Evolutionary conservation across 1,284 basidiomycete species (phyloP).

Genomic region (Ustilago trichophora): DNA sequence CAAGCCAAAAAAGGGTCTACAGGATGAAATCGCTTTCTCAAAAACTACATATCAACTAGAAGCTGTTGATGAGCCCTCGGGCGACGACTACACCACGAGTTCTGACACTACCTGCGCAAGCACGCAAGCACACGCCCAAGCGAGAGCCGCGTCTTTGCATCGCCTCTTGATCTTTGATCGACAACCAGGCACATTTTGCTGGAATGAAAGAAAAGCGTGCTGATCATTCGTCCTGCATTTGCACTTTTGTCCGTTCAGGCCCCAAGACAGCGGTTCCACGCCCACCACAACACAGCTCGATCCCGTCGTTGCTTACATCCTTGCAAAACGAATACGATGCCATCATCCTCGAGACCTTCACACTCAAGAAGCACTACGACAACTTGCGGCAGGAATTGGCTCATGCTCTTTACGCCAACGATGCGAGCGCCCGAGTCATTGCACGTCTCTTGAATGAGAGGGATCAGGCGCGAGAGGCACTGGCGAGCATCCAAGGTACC

Average conservation of each 20-base stretch:
- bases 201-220: no score
- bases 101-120: conserved; percentile 48
- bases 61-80: conserved; percentile 61
- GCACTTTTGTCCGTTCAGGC: conserved; percentile 28
- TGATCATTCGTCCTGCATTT: no score
- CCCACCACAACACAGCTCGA: conserved; percentile 87
- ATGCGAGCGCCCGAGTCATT: conserved; percentile 94
- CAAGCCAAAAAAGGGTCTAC: not conserved
- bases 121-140: no score
- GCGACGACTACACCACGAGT: conserved; percentile 48
- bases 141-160: not conserved
- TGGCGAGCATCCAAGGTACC: conserved; percentile 70
- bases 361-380: conserved; percentile 70
- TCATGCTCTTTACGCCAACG: conserved; percentile 92
- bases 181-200: no score
- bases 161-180: not conserved
- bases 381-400: conserved; percentile 90
- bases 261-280: conserved; percentile 73
- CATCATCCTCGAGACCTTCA: conserved; percentile 61
- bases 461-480: conserved; percentile 96
- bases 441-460: conserved; percentile 92
- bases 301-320: conserved; percentile 87
- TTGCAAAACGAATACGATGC: conserved; percentile 96
- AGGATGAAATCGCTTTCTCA: conserved; percentile 56
- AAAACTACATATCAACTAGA: conserved; percentile 64